These are phyloP conservation scores for Lachnellula occidentalis DNA, from an alignment of 2,329 filamentous ascomycete genomes.

Conservation along the genomic window DNA sequence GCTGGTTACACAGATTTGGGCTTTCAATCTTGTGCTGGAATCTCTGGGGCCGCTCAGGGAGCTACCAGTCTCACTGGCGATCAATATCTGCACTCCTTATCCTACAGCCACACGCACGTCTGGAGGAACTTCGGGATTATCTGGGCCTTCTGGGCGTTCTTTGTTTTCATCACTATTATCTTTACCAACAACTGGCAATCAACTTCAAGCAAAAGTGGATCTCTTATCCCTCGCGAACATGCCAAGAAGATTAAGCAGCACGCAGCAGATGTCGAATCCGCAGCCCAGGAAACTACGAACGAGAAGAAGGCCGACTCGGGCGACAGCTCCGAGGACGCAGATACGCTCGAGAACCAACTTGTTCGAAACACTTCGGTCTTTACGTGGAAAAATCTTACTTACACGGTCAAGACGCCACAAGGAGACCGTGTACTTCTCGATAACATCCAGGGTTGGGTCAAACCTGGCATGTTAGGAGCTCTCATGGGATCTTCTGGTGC, in stretches of 20 bases:
- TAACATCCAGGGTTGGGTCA: slow-evolving; percentile 75
- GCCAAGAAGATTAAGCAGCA: slow-evolving; percentile 36
- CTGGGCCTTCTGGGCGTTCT: slow-evolving; percentile 58
- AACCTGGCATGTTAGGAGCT: slow-evolving; percentile 63
- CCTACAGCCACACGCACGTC: slow-evolving; percentile 45
- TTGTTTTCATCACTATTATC: slow-evolving; percentile 51
- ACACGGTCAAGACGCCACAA: slow-evolving; percentile 57
- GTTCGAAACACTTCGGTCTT: slow-evolving; percentile 62
- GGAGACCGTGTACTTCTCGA: slow-evolving; percentile 67
- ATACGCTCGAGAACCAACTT: slow-evolving; percentile 40
- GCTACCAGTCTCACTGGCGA: slow-evolving; percentile 48
- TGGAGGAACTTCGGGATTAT: slow-evolving; percentile 60
- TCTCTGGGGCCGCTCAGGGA: slow-evolving; percentile 49
- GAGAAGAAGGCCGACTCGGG: slow-evolving; percentile 12
- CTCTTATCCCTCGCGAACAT: slow-evolving; percentile 57
- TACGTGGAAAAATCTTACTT: slow-evolving; percentile 67
- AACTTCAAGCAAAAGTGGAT: slow-evolving; percentile 46
- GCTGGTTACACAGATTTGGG: slow-evolving; percentile 39
- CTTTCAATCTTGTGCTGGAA: slow-evolving; percentile 51
- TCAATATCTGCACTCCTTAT: slow-evolving; percentile 49
- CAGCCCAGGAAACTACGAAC: slow-evolving; percentile 14
- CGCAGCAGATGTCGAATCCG: slow-evolving; percentile 44
- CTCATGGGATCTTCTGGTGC: slow-evolving; percentile 53
- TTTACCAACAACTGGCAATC: slow-evolving; percentile 53
- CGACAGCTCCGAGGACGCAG: slow-evolving; percentile 15